phyloP scores from a whole-genome alignment of 2,329 filamentous ascomycete species.

The Clarireedia sp. region DNA sequence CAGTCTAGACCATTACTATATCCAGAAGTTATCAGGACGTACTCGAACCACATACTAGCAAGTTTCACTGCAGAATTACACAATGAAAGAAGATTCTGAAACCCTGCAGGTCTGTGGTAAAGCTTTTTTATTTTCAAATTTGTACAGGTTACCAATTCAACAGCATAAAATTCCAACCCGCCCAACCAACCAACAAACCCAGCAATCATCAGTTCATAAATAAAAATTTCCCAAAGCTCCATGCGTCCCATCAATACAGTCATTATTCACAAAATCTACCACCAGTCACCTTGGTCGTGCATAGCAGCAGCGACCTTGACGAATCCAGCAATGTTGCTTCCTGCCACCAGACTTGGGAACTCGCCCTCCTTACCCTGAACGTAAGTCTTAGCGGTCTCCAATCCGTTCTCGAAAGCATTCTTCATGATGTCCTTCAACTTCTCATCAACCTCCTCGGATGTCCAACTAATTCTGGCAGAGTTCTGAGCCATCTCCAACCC shows the following conservation, averaged over 20 bases:
- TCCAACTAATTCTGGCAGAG: conserved; percentile 79
- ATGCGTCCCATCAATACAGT: neutral
- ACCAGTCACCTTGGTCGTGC: conserved; percentile 97
- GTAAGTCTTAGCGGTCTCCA: conserved; percentile 85
- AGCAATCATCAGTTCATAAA: neutral
- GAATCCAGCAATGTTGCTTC: conserved; percentile 96
- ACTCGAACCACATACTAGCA: no score
- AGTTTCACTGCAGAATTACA: neutral
- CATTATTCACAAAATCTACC: conserved; percentile 31
- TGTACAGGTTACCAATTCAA: neutral
- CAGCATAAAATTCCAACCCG: no score
- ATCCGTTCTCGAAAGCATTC: conserved; percentile 80
- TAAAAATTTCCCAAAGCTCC: conserved; percentile 1
- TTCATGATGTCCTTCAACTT: conserved; percentile 95
- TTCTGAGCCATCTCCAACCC: conserved; percentile 99
- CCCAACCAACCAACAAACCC: conserved; percentile 4
- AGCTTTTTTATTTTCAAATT: no score
- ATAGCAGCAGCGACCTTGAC: conserved; percentile 92
- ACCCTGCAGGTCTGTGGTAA: neutral
- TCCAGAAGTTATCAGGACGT: no score
- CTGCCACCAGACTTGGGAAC: conserved; percentile 83
- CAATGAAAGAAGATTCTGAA: neutral
- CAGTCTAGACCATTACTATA: no score
- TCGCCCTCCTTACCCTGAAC: conserved; percentile 70
- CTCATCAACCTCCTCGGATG: conserved; percentile 78